Base-by-base conservation (phyloP, 176 grass and related monocot species). In the Triticum monococcum region DNA sequence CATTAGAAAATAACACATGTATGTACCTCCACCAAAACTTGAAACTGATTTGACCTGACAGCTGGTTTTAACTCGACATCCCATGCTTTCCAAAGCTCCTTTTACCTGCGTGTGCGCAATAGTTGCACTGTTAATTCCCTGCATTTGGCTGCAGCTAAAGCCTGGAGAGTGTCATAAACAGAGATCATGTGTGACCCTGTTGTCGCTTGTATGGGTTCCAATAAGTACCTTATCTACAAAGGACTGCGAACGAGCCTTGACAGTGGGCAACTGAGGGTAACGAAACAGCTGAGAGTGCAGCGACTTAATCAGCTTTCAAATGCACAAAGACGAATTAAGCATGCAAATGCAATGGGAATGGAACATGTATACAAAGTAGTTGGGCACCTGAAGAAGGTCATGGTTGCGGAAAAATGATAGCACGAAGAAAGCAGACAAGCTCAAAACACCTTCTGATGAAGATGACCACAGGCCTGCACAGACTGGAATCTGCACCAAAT, bases 1-100 rank as follows among this genome's bases (percentile, higher is more conserved):
- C 54, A 57, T 57, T 57, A 57, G 54, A 20, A 20, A 41, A 20
- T 72, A 73, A 8, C 22, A 1, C 38, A 14, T 73, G 37, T 45
- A 73, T 7, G 13, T 67, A 68, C 70, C 38, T 73, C 70, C 70
- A 73, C 24, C 38, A 73, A 26, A 16, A 45, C 70, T 46, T 73
- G 70, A 45, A 46, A 73, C 70, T 16, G 70, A 73, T 73, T 73
- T 73, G n/a, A 73, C 70, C 12, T 0, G 12, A 46, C 38, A 46
- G n/a, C 70, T 73, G 5, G n/a, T 73, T 73, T 73, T 73, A 46
- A 73, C 46, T 73, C n/a, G 70, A 73, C 70, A 73, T 12, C 70
- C 70, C 70, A 73, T 26, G 70, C 38, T 45, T 46, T 73, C 70
- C n/a, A 73, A 46, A 25, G 24, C 70, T 46, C 38, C 38, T 46